A percentile compares a stretch with the other conserved stretches of the same genome.
Evolutionary conservation across 164 flowering plant species (phyloP).

Genomic region (Sedum album): DNA sequence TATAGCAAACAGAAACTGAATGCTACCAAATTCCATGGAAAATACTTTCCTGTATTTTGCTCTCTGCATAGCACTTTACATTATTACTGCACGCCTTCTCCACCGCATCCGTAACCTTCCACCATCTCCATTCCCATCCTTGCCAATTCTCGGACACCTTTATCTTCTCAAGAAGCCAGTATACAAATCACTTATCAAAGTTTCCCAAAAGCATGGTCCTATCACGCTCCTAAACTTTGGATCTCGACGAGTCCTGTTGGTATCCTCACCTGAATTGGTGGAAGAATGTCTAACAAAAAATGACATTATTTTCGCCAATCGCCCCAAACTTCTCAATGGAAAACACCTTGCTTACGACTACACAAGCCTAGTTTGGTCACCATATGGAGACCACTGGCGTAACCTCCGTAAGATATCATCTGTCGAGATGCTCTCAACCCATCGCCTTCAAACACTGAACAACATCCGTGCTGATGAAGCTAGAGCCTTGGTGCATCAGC

Average conservation of each 20-base stretch:
- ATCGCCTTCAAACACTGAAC: slow-evolving; percentile 14
- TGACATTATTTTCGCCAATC: slow-evolving; percentile 14
- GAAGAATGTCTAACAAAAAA: slow-evolving; percentile 12
- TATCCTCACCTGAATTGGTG: not conserved
- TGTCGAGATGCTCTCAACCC: slow-evolving; percentile 24
- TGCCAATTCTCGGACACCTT: slow-evolving; percentile 20
- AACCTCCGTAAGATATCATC: slow-evolving; percentile 27
- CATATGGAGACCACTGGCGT: slow-evolving; percentile 34
- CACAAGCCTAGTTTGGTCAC: slow-evolving; percentile 8
- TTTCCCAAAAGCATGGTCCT: slow-evolving; percentile 6
- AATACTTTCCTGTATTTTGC: not conserved
- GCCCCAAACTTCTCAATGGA: not conserved
- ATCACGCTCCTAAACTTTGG: slow-evolving; percentile 14
- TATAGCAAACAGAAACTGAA: no score
- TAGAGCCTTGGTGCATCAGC: slow-evolving; percentile 7
- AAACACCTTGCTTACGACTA: slow-evolving; percentile 11
- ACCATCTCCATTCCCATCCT: slow-evolving; percentile 13
- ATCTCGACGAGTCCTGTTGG: slow-evolving; percentile 11
- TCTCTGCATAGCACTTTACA: not conserved
- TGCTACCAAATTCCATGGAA: not conserved
- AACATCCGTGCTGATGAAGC: slow-evolving; percentile 20
- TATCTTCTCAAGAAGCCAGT: slow-evolving; percentile 16
- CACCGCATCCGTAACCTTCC: slow-evolving; percentile 15
- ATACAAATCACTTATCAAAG: slow-evolving; percentile 5
- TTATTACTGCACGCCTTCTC: not conserved